phyloP scores from a whole-genome alignment of 1,139 yeast species.

The Eremothecium gossypii region DNA sequence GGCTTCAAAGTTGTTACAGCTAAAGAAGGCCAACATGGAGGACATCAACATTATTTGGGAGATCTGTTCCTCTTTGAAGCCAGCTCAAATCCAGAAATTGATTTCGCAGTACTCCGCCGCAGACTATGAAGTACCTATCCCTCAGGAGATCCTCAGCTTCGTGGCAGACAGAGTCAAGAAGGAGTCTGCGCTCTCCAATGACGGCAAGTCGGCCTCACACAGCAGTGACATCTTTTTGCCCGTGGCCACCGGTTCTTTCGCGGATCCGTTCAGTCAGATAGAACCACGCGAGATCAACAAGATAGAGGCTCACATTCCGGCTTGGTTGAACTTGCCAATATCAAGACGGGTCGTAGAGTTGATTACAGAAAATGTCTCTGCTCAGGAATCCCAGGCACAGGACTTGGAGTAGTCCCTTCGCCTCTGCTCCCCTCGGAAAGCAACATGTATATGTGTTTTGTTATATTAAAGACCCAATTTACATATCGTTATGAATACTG shows the following conservation, averaged over 20 bases:
- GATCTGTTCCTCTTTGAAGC: slow-evolving; percentile 88
- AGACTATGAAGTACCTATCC: slow-evolving; percentile 91
- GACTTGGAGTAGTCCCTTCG: not conserved
- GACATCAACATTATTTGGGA: slow-evolving; percentile 92
- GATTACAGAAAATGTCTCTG: slow-evolving; percentile 69
- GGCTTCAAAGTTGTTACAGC: slow-evolving; percentile 87
- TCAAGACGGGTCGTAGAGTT: slow-evolving; percentile 83
- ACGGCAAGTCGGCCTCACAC: slow-evolving; percentile 35
- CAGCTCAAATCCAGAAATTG: slow-evolving; percentile 87
- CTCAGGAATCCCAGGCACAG: slow-evolving; percentile 23
- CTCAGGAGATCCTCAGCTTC: slow-evolving; percentile 70
- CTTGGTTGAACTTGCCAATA: slow-evolving; percentile 83
- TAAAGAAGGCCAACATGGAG: slow-evolving; percentile 80
- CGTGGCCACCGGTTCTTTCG: slow-evolving; percentile 62
- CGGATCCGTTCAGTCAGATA: slow-evolving; percentile 80
- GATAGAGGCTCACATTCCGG: slow-evolving; percentile 95
- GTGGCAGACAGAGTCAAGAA: slow-evolving; percentile 78
- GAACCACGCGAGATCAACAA: slow-evolving; percentile 78
- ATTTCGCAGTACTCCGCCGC: slow-evolving; percentile 86
- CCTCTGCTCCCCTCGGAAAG: not conserved
- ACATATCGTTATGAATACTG: slow-evolving; percentile 3
- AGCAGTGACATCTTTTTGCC: slow-evolving; percentile 52
- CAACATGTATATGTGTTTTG: slow-evolving; percentile 1
- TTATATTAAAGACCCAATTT: not conserved
- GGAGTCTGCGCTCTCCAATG: slow-evolving; percentile 39